These are phyloP conservation scores for Polychaeton citri DNA, from an alignment of 2,329 filamentous ascomycete genomes.

Conservation along the genomic window DNA sequence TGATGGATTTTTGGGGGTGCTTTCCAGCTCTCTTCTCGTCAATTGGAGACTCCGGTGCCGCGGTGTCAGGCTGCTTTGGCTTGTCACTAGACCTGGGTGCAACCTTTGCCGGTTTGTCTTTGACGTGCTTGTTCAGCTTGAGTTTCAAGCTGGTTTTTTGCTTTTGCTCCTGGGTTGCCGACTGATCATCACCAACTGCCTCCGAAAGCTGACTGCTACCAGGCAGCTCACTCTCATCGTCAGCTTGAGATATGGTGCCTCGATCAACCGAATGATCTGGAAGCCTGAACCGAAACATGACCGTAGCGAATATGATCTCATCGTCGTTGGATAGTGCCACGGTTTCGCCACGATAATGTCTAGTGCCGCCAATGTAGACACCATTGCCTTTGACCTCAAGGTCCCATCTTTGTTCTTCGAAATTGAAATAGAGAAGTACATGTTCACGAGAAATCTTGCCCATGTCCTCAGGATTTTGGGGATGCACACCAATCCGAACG, in stretches of 20 bases:
- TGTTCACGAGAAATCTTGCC: conserved; percentile 64
- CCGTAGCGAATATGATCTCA: conserved; percentile 57
- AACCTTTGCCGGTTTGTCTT: conserved; percentile 2
- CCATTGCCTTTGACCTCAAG: conserved; percentile 54
- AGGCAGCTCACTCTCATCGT: conserved; percentile 30
- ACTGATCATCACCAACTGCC: conserved; percentile 36
- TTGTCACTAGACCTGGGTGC: background rate
- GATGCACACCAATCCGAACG: conserved; percentile 60
- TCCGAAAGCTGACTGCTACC: conserved; percentile 3
- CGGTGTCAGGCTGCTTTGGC: conserved; percentile 14
- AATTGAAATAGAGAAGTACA: conserved; percentile 58
- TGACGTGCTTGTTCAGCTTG: conserved; percentile 7
- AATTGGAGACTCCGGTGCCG: conserved; percentile 11
- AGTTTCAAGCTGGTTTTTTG: conserved; percentile 11
- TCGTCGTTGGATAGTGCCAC: conserved; percentile 51
- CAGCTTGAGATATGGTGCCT: conserved; percentile 26
- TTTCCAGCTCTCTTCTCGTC: conserved; percentile 5
- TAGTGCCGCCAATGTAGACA: conserved; percentile 49
- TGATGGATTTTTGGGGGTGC: conserved; percentile 4
- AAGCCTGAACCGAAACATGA: conserved; percentile 55
- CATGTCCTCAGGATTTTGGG: conserved; percentile 50
- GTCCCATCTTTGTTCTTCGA: conserved; percentile 49
- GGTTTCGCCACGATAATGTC: conserved; percentile 30
- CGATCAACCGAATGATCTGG: conserved; percentile 40
- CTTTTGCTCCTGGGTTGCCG: conserved; percentile 5